These are phyloP conservation scores for Candida hungchunana DNA, from an alignment of 805 yeast species.

Conservation along the genomic window DNA sequence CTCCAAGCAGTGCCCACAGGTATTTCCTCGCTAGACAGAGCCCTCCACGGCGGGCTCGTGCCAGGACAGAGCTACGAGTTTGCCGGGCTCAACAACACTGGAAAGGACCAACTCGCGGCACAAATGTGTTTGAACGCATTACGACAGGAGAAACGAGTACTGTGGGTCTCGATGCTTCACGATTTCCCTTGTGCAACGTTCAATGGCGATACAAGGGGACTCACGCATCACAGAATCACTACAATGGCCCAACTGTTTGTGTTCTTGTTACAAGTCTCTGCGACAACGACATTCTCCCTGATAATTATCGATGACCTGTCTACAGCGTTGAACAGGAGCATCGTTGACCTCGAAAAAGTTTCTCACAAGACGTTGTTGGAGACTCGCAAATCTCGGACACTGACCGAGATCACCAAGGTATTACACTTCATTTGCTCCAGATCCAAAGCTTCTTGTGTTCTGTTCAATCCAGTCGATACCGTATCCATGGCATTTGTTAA, in stretches of 20 bases:
- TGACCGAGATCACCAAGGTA: constrained; percentile 16
- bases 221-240: constrained; percentile 4
- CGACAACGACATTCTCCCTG: constrained; percentile 12
- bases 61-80: constrained; percentile 25
- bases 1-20: constrained; percentile 17
- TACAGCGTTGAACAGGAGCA: constrained; percentile 9
- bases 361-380: constrained; percentile 6
- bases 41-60: constrained; percentile 22
- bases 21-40: constrained; percentile 14
- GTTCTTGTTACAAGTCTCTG: constrained; percentile 2
- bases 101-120: constrained; percentile 14
- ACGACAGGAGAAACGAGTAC: constrained; percentile 13
- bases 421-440: constrained; percentile 15
- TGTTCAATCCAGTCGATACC: constrained; percentile 18
- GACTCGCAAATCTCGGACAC: constrained; percentile 9
- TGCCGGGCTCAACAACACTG: constrained; percentile 21
- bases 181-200: neutral
- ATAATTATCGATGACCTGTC: constrained; percentile 25
- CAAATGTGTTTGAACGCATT: constrained; percentile 15
- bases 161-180: constrained; percentile 25
- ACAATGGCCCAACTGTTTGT: constrained; percentile 3
- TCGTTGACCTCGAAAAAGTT: constrained; percentile 13
- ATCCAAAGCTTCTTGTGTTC: constrained; percentile 14
- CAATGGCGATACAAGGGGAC: neutral
- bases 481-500: constrained; percentile 23